Conservation (phyloP, 1,284 basidiomycete species). For the Austropuccinia psidii region DNA sequence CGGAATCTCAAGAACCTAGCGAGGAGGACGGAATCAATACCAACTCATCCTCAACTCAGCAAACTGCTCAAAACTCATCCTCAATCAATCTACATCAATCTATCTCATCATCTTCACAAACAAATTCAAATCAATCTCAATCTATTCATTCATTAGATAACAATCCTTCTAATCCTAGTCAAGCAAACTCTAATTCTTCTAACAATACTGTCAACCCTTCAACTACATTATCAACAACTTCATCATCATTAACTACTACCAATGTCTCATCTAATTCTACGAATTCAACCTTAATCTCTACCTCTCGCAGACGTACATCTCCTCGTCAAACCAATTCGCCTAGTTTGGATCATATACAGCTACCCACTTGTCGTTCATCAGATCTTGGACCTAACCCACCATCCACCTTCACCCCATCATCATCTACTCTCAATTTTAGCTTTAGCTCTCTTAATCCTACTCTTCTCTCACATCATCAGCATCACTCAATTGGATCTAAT, state of each 20-base stretch:
- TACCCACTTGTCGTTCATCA: background rate
- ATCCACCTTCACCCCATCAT: background rate
- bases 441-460: background rate
- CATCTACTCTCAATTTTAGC: background rate
- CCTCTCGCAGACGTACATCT: background rate
- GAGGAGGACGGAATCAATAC: constrained; percentile 7
- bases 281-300: background rate
- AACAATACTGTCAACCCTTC: background rate
- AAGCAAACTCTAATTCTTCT: too few species aligned
- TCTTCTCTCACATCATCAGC: background rate
- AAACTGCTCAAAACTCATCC: background rate
- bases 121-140: background rate
- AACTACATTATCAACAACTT: background rate
- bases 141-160: background rate
- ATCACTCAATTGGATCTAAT: background rate
- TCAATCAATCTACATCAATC: background rate
- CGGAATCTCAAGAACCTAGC: constrained; percentile 22
- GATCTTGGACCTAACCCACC: background rate
- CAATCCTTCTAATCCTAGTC: background rate
- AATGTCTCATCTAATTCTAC: background rate
- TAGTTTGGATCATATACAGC: background rate
- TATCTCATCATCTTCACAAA: background rate
- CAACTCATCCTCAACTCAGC: background rate
- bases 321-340: background rate
- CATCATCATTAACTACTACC: background rate